These are phyloP conservation scores for Candida palmyrensis DNA, from an alignment of 805 yeast genomes.

Conservation along the genomic window DNA sequence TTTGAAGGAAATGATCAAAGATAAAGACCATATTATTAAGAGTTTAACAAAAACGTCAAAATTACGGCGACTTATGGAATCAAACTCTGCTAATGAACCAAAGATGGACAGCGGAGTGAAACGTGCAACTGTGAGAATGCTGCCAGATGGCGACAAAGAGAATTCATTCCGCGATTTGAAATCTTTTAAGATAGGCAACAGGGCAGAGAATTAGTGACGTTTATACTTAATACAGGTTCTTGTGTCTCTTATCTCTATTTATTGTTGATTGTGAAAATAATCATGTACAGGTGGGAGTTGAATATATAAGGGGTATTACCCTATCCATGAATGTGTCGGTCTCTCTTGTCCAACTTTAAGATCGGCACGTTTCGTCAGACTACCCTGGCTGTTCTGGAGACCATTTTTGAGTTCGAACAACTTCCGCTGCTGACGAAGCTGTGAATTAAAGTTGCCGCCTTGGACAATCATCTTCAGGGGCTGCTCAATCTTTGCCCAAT, in stretches of 20 bases:
- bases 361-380: constrained; percentile 20
- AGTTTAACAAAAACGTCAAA: constrained; percentile 65
- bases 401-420: constrained; percentile 14
- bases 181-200: constrained; percentile 3
- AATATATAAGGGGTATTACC: not conserved
- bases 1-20: constrained; percentile 54
- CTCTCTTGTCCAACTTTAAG: constrained; percentile 21
- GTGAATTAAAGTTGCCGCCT: constrained; percentile 27
- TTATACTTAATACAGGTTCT: not conserved
- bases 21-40: constrained; percentile 74
- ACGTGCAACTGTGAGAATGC: not conserved
- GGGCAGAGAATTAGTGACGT: too few species aligned
- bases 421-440: constrained; percentile 23
- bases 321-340: constrained; percentile 21
- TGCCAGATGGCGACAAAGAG: constrained; percentile 4
- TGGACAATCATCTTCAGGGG: constrained; percentile 4
- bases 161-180: constrained; percentile 4
- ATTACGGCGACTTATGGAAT: constrained; percentile 44
- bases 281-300: too few species aligned
- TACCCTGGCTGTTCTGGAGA: constrained; percentile 13
- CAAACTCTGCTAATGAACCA: constrained; percentile 15
- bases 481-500: too few species aligned
- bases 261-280: too few species aligned
- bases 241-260: too few species aligned
- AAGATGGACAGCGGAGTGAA: not conserved